Evolutionary conservation across 2,329 filamentous ascomycete species (phyloP), one percentile per base, ranked within the genome.

Genomic region (Fusarium bactridioides): DNA sequence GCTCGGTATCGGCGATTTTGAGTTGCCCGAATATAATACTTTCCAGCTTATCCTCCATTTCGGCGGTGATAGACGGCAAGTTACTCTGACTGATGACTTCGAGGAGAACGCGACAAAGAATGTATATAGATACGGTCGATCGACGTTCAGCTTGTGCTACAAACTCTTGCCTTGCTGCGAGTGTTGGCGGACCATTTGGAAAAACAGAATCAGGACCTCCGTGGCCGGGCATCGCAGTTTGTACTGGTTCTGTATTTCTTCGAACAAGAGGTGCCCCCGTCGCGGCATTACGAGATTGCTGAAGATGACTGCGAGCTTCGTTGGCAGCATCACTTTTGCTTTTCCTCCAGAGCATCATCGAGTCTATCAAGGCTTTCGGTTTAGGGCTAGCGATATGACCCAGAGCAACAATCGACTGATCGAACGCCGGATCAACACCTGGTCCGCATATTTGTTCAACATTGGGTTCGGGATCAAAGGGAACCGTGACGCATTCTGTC

Each of bases 301-400:
- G 88, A 27, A 90, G 82, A 76, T 90, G 86, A 48, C 74, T 82
- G 27, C 90, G 86, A 33, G 92, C 91, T 71, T 92, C 89, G 75
- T 90, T 92, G 33, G 95, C 94, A 27, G 92, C 91, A 81, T 98
- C 95, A 73, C 94, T 97, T 84, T 98, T 98, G 73, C 90, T 93
- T 82, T 98, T 98, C 62, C 96, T 91, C 96, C 96, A 99, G 37
- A 97, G 88, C 94, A 99, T 99, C 81, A 99, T 94, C 25, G 94
- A 95, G 81, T 99, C 96, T 77, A 99, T 98, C 57, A 99, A 84
- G 10, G 94, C 93, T 80, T 97, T 98, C 10, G 97, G 97, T 79
- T 97, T 97, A 74, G 95, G 93, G 66, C 94, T 93, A 59, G 95
- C 94, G 78, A 99, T 97, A 80, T 98, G 95, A 7, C 96, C 96